Percentiles rank a stretch among this genome's conserved stretches.
These are phyloP conservation scores for Trametes cubensis DNA, from an alignment of 768 basidiomycete genomes.

Conservation along the genomic window DNA sequence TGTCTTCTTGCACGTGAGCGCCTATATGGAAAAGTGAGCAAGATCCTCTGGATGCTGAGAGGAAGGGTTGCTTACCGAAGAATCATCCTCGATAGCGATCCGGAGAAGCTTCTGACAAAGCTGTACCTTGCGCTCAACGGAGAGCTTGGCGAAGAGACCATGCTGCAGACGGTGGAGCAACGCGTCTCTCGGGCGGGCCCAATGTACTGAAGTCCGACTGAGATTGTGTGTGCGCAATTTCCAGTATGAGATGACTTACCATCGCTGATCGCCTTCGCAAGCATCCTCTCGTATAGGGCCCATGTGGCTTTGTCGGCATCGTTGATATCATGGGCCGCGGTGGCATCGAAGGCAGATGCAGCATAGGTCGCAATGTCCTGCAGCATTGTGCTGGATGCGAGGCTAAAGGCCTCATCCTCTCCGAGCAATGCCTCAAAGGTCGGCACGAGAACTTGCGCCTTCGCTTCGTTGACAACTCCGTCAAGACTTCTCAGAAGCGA, in stretches of 20 bases:
- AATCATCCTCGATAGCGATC: constrained; percentile 48
- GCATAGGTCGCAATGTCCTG: constrained; percentile 37
- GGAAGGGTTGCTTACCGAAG: constrained; percentile 45
- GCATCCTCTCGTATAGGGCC: constrained; percentile 48
- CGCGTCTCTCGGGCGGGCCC: constrained; percentile 41
- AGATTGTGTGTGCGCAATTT: background rate
- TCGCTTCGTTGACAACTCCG: constrained; percentile 50
- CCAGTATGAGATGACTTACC: constrained; percentile 38
- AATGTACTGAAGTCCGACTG: constrained; percentile 40
- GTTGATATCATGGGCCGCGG: constrained; percentile 49
- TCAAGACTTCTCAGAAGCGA: constrained; percentile 53
- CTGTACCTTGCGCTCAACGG: constrained; percentile 53
- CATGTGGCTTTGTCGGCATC: constrained; percentile 48
- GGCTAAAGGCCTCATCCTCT: constrained; percentile 7
- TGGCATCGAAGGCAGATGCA: constrained; percentile 55
- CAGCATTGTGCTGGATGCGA: constrained; percentile 20
- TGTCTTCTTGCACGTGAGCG: constrained; percentile 42
- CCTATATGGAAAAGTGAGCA: constrained; percentile 13
- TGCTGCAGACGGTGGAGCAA: constrained; percentile 51
- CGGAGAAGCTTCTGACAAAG: constrained; percentile 61
- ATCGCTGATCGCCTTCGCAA: constrained; percentile 49
- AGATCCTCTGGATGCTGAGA: background rate
- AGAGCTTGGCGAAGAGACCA: constrained; percentile 59
- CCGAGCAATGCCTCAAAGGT: constrained; percentile 48
- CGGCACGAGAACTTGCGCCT: constrained; percentile 60